phyloP scores from a whole-genome alignment of 306 rosid species.

The Crataegus laevigata region DNA sequence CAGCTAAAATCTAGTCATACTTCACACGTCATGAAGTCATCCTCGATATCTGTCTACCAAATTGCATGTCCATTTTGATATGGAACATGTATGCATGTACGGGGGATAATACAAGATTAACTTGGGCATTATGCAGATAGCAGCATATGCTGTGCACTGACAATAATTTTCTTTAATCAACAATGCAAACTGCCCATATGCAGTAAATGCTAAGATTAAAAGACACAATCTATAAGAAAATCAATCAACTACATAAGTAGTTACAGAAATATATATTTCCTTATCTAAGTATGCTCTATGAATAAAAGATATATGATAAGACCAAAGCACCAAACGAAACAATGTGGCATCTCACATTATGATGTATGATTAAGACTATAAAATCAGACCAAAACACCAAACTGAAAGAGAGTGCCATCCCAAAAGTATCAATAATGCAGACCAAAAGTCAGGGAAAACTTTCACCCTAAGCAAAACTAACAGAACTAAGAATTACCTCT shows the following conservation, averaged over 20 bases:
- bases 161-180: not conserved
- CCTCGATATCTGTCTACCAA: not conserved
- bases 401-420: not conserved
- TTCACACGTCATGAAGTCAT: not conserved
- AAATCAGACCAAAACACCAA: not conserved
- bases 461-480: not conserved
- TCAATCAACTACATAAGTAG: not conserved
- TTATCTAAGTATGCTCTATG: not conserved
- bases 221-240: not conserved
- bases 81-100: not conserved
- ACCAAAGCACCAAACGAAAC: not conserved
- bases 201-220: not conserved
- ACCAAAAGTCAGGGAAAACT: not conserved
- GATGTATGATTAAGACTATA: not conserved
- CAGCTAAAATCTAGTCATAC: not conserved
- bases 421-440: not conserved
- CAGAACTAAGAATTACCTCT: slow-evolving; percentile 41
- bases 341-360: not conserved
- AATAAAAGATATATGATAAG: not conserved
- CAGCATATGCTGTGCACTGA: not conserved
- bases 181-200: not conserved
- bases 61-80: not conserved
- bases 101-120: not conserved
- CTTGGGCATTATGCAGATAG: not conserved
- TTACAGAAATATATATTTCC: not conserved